These are phyloP conservation scores for Diddensiella transvaalensis DNA, from an alignment of 805 yeast species.

Conservation along the genomic window DNA sequence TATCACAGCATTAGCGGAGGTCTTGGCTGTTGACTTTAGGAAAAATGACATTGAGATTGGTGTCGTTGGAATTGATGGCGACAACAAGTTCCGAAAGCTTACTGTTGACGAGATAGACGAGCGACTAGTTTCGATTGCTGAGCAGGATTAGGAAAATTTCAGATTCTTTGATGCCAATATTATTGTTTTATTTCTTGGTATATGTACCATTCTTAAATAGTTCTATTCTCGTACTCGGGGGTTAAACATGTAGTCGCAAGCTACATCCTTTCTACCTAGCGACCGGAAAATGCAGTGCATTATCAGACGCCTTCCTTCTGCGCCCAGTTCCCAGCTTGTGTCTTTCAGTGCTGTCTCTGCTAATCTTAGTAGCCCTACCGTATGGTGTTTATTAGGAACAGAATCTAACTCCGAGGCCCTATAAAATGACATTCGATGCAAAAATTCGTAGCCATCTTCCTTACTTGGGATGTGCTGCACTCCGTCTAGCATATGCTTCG, in stretches of 20 bases:
- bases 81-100: slow-evolving; percentile 54
- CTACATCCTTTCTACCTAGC: slow-evolving; percentile 18
- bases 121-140: slow-evolving; percentile 90
- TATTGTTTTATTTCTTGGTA: not conserved
- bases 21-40: slow-evolving; percentile 88
- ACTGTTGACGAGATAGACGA: slow-evolving; percentile 89
- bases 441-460: slow-evolving; percentile 50
- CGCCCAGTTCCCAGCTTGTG: slow-evolving; percentile 30
- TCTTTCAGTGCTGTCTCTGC: slow-evolving; percentile 21
- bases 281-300: slow-evolving; percentile 24
- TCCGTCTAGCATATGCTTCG: slow-evolving; percentile 4
- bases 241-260: slow-evolving; percentile 24
- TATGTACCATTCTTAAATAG: not conserved
- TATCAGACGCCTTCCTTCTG: slow-evolving; percentile 23
- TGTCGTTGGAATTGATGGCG: slow-evolving; percentile 64
- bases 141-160: slow-evolving; percentile 81
- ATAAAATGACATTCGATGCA: slow-evolving; percentile 41
- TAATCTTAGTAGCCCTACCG: slow-evolving; percentile 50
- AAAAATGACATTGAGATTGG: slow-evolving; percentile 93
- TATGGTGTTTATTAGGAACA: slow-evolving; percentile 44
- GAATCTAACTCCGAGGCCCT: slow-evolving; percentile 31
- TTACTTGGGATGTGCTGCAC: slow-evolving; percentile 11
- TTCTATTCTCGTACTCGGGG: slow-evolving; percentile 9
- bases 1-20: slow-evolving; percentile 78
- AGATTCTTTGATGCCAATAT: not conserved